Base-by-base conservation (phyloP, 2,329 filamentous ascomycete genomes). In the Tolypocladium tropicale region DNA sequence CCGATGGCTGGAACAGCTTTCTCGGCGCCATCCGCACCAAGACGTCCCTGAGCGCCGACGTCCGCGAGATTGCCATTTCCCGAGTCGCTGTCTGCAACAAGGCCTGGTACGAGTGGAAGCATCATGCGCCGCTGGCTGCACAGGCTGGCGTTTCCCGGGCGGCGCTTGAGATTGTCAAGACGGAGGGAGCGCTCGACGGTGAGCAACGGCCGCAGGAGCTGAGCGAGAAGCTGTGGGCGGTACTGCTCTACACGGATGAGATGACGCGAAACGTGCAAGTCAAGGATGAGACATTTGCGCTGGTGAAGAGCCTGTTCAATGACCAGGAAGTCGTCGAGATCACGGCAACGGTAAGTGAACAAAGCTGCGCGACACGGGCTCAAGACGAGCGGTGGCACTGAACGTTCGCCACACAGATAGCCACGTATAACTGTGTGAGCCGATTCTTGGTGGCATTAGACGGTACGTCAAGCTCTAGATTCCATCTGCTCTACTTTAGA, bases 51-150 rank as follows among this genome's bases (percentile, higher is more conserved):
- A 55, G 71, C 4, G 78, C 76, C 52, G 77, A 81, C 62, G 66
- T 90, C 54, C 84, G 88, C 61, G 90, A 95, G 75, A 76, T 92
- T 21, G 86, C 88, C 61, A 92, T 95, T 63, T 90, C 84, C 65
- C 81, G 90, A 52, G 88, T 95, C 16, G 90, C 90, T 14, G 84
- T 87, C 18, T 80, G 90, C 64, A 95, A 95, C 71, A 72, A 79
- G 21, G 90, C 90, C 2, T 90, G 87, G 84, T 95, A 91, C 70
- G 90, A 95, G 70, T 95, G 89, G 90, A 80, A 75, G 37, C 82
- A 89, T 55, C 90, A 95, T 67, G 85, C 84, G 18, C 89, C 89
- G 1, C 76, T 93, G 16, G 79, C 80, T 5, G 74, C 76, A 10
- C 73, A 73, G 23, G 84, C 78, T 0, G 84, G 85, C 6, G 78